These are phyloP conservation scores for Phlebopus sp. DNA, from an alignment of 1,284 basidiomycete genomes.

Conservation along the genomic window DNA sequence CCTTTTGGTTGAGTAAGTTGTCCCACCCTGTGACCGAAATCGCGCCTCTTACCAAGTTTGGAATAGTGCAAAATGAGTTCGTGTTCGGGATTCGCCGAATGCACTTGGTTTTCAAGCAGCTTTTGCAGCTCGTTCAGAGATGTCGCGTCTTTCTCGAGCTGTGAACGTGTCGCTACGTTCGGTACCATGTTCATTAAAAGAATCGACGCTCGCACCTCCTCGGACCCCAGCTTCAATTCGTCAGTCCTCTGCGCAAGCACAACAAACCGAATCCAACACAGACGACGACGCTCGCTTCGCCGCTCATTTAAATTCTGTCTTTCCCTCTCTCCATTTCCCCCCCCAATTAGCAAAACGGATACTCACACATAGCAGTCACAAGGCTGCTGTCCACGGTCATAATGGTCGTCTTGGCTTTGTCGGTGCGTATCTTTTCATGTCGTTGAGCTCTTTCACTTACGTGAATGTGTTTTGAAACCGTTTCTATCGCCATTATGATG, in stretches of 20 bases:
- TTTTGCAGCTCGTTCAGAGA: conserved; percentile 4
- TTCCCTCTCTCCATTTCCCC: conserved; percentile 66
- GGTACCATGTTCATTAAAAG: conserved; percentile 11
- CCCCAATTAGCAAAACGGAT: conserved; percentile 65
- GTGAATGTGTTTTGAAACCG: background rate
- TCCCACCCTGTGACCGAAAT: too few species aligned
- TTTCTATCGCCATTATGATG: conserved; percentile 1
- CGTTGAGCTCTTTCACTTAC: background rate
- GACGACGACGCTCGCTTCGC: conserved; percentile 33
- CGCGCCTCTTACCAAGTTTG: too few species aligned
- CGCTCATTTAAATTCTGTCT: conserved; percentile 58
- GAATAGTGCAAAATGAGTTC: too few species aligned
- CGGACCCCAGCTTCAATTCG: conserved; percentile 13
- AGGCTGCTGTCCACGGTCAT: conserved; percentile 59
- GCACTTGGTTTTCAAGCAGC: background rate
- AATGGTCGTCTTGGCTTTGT: conserved; percentile 69
- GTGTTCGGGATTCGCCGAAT: too few species aligned
- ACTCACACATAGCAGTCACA: conserved; percentile 74
- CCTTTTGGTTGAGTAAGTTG: too few species aligned
- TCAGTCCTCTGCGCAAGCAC: background rate
- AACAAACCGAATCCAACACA: background rate
- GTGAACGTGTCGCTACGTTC: conserved; percentile 9
- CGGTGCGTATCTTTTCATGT: conserved; percentile 41
- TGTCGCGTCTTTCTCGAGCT: conserved; percentile 22
- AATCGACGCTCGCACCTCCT: conserved; percentile 9